A percentile compares a stretch with the other conserved stretches of the same genome.
These are phyloP conservation scores for Cylindrotheca closterium DNA, from an alignment of 108 stramenopile genomes.

Conservation along the genomic window DNA sequence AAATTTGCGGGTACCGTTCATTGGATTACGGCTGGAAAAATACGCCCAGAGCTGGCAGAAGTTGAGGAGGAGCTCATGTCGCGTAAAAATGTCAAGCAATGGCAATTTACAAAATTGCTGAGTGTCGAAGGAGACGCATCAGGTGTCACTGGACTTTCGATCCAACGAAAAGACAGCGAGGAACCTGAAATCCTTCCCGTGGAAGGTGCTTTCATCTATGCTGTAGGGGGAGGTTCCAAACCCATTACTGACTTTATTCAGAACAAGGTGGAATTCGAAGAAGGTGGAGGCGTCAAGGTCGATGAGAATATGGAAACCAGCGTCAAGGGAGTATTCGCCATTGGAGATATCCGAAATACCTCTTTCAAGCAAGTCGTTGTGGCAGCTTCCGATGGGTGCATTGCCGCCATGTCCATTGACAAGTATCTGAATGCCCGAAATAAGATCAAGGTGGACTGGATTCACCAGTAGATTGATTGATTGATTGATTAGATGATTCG, in stretches of 20 bases:
- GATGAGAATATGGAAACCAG: slow-evolving; percentile 53
- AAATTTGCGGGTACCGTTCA: slow-evolving; percentile 59
- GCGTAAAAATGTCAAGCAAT: slow-evolving; percentile 41
- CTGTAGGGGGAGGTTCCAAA: slow-evolving; percentile 56
- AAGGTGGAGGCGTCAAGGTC: slow-evolving; percentile 53
- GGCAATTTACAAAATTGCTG: slow-evolving; percentile 31
- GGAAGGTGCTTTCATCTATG: slow-evolving; percentile 62
- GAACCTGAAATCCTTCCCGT: slow-evolving; percentile 36
- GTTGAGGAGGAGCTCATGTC: slow-evolving; percentile 21
- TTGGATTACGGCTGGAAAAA: slow-evolving; percentile 48
- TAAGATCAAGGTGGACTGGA: slow-evolving; percentile 49
- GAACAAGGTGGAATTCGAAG: slow-evolving; percentile 39
- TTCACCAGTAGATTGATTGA: slow-evolving; percentile 27
- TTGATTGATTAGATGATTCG: not conserved
- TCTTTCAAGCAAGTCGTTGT: slow-evolving; percentile 70
- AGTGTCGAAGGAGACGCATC: slow-evolving; percentile 44
- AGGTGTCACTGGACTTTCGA: slow-evolving; percentile 48
- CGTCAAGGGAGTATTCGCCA: slow-evolving; percentile 47
- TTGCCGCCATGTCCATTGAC: slow-evolving; percentile 62
- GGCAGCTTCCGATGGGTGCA: slow-evolving; percentile 58
- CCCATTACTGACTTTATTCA: slow-evolving; percentile 63
- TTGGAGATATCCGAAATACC: slow-evolving; percentile 63
- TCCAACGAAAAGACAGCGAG: slow-evolving; percentile 19
- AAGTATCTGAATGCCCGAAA: slow-evolving; percentile 56
- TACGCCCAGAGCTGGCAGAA: slow-evolving; percentile 25